A percentile compares a stretch with the other conserved stretches of the same genome.
Evolutionary conservation across 163 green algal species (phyloP).

Genomic region (Scenedesmus sp.): DNA sequence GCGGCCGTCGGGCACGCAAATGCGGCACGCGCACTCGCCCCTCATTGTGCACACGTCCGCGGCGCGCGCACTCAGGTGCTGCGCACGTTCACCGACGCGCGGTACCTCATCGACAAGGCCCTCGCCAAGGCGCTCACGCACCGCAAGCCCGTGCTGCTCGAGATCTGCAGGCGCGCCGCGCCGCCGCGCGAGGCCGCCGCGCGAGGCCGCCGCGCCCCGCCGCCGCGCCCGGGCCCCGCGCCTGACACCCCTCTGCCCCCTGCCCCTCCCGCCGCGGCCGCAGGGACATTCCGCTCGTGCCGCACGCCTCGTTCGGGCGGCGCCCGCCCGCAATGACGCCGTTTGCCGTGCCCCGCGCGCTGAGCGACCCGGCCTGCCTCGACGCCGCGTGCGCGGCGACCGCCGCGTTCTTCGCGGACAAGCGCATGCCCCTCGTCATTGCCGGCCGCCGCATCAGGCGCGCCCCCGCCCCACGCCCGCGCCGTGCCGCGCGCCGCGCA

Average conservation of each 20-base stretch:
- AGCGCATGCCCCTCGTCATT: constrained; percentile 66
- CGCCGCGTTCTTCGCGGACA: constrained; percentile 57
- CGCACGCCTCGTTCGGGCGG: constrained; percentile 17
- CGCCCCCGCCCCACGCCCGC: too few species aligned
- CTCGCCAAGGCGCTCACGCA: constrained; percentile 42
- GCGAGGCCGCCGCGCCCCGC: too few species aligned
- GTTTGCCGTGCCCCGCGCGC: neutral
- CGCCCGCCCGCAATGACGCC: neutral
- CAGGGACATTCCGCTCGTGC: constrained; percentile 34
- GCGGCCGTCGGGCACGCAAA: too few species aligned
- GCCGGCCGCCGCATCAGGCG: constrained; percentile 15
- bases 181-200: too few species aligned
- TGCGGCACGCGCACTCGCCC: too few species aligned
- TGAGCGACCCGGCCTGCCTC: constrained; percentile 57
- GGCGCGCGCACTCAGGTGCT: too few species aligned
- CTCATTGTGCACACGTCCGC: too few species aligned
- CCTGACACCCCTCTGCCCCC: too few species aligned
- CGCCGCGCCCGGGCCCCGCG: too few species aligned
- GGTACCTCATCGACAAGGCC: constrained; percentile 44
- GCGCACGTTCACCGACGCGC: constrained; percentile 22
- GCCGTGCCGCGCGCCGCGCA: too few species aligned
- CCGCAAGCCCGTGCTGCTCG: constrained; percentile 49
- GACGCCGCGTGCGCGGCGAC: constrained; percentile 61
- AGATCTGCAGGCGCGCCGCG: constrained; percentile 9
- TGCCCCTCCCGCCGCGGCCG: neutral